Conservation (phyloP, 768 basidiomycete genomes). For the Dictyophora rubrovolvata region DNA sequence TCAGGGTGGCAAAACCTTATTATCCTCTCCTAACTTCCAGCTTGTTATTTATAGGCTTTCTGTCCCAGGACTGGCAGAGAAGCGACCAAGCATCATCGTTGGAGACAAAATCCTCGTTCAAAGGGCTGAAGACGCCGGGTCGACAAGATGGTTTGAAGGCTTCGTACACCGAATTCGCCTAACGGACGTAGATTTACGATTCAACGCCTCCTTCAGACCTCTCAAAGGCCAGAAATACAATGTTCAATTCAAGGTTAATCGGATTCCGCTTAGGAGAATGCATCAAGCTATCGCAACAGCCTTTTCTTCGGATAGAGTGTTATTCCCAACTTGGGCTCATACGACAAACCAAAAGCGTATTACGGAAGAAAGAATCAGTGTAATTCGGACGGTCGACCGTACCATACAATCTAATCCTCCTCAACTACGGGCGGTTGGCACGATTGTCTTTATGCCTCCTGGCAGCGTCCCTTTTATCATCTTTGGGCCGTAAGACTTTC, state of each 20-base stretch:
- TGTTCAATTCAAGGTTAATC: slow-evolving; percentile 47
- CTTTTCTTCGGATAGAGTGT: slow-evolving; percentile 29
- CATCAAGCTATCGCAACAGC: slow-evolving; percentile 39
- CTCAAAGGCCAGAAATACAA: slow-evolving; percentile 34
- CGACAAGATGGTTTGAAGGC: slow-evolving; percentile 25
- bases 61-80: slow-evolving; percentile 48
- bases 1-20: not conserved
- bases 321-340: slow-evolving; percentile 32
- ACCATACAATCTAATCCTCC: slow-evolving; percentile 32
- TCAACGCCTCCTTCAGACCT: slow-evolving; percentile 33
- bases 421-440: slow-evolving; percentile 41
- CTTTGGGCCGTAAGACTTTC: slow-evolving; percentile 49
- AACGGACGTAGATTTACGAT: slow-evolving; percentile 34
- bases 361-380: slow-evolving; percentile 9
- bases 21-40: not conserved
- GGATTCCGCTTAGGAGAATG: slow-evolving; percentile 42
- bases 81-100: slow-evolving; percentile 46
- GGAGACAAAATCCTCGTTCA: slow-evolving; percentile 35
- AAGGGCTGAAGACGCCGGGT: slow-evolving; percentile 2
- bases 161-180: slow-evolving; percentile 40
- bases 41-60: slow-evolving; percentile 25
- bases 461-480: slow-evolving; percentile 48
- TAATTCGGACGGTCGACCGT: slow-evolving; percentile 15
- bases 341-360: not conserved
- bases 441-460: slow-evolving; percentile 33